Evolutionary conservation across 257 asterid genomes (phyloP).

Genomic region (Nicotiana undulata): DNA sequence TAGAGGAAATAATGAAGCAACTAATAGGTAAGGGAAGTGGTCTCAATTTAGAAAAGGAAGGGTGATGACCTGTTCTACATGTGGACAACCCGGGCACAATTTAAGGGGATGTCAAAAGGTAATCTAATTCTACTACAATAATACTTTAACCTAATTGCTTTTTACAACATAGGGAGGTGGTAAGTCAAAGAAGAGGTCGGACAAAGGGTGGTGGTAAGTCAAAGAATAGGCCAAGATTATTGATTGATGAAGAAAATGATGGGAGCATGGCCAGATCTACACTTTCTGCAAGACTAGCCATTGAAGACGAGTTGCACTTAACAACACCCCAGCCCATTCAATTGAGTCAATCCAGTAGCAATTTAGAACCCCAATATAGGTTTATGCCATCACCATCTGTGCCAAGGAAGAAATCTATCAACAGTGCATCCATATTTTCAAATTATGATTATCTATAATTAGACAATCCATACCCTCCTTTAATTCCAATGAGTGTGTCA

Average conservation of each 20-base stretch:
- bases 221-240: neutral
- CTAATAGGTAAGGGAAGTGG: neutral
- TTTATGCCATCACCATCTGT: neutral
- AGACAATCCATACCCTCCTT: too few relatives aligned
- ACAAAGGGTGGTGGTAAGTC: too few relatives aligned
- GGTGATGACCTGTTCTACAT: neutral
- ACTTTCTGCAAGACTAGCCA: neutral
- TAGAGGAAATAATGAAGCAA: too few relatives aligned
- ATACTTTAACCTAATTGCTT: too few relatives aligned
- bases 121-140: too few relatives aligned
- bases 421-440: neutral
- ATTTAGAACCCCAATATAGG: too few relatives aligned
- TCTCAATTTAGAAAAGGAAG: neutral
- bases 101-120: neutral
- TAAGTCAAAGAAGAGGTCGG: neutral
- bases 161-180: too few relatives aligned
- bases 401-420: neutral
- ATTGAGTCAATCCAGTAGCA: neutral
- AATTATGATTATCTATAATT: too few relatives aligned
- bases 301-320: neutral
- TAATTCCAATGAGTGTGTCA: neutral
- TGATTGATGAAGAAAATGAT: neutral
- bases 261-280: neutral
- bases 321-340: neutral
- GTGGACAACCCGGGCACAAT: neutral